These are phyloP conservation scores for Blepharisma japonicum DNA, from an alignment of 73 alveolate genomes.

Conservation along the genomic window DNA sequence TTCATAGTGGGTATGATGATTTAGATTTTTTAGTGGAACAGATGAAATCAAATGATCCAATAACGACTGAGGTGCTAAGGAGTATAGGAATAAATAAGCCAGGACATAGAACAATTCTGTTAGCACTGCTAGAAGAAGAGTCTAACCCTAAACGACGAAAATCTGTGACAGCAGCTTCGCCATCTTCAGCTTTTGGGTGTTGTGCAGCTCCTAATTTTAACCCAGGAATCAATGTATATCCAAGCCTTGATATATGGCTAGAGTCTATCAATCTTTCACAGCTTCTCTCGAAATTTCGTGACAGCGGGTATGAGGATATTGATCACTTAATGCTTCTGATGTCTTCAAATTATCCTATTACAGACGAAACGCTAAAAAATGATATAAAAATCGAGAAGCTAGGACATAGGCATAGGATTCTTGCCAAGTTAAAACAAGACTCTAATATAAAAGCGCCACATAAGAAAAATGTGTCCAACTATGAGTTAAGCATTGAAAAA, in stretches of 20 bases:
- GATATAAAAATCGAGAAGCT: not conserved
- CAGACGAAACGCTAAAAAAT: not conserved
- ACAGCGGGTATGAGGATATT: slow-evolving; percentile 14
- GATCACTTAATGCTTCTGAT: slow-evolving; percentile 10
- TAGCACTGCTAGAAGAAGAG: slow-evolving; percentile 1
- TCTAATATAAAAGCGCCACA: not conserved
- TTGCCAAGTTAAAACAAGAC: slow-evolving; percentile 14
- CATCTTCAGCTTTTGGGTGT: no score
- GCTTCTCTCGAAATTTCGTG: not conserved
- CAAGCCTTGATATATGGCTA: not conserved
- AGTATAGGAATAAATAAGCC: slow-evolving; percentile 15
- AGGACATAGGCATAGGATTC: slow-evolving; percentile 25
- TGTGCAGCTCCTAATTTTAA: no score
- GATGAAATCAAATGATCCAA: not conserved
- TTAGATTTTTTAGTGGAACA: not conserved
- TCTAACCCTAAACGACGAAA: not conserved
- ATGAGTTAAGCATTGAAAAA: no score
- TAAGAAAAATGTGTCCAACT: no score
- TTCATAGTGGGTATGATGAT: slow-evolving; percentile 25
- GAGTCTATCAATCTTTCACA: not conserved
- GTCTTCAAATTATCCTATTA: not conserved
- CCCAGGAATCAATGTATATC: no score
- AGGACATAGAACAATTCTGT: slow-evolving; percentile 13
- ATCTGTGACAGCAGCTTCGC: no score
- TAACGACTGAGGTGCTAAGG: not conserved